Evolutionary conservation across 1,284 basidiomycete genomes (phyloP).

Genomic region (Ustilago tritici): DNA sequence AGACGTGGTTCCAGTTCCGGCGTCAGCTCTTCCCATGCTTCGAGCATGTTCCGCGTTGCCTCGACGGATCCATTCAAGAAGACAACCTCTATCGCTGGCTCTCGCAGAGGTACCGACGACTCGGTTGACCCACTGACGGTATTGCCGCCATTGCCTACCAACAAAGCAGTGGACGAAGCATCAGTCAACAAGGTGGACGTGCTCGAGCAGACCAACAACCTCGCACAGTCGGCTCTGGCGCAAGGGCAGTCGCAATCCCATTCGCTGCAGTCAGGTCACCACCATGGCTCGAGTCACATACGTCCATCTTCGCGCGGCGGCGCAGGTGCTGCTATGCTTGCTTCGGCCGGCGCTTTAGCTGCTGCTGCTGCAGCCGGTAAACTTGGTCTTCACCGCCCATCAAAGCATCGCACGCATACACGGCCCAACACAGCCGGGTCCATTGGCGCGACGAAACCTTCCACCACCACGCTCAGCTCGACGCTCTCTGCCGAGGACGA

Average conservation of each 20-base stretch:
- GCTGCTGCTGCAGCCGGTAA: constrained; percentile 62
- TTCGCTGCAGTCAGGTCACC: constrained; percentile 14
- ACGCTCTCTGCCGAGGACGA: constrained; percentile 50
- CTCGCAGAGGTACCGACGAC: constrained; percentile 50
- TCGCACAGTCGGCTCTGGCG: constrained; percentile 33
- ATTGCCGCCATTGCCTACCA: constrained; percentile 22
- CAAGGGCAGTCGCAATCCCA: constrained; percentile 31
- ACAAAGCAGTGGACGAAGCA: constrained; percentile 33
- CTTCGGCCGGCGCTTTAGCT: constrained; percentile 55
- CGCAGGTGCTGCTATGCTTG: constrained; percentile 38
- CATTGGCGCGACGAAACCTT: constrained; percentile 44
- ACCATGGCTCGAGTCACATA: constrained; percentile 15
- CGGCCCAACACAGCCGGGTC: constrained; percentile 62
- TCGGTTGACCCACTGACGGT: constrained; percentile 44
- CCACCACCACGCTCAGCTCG: constrained; percentile 45
- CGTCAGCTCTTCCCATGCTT: constrained; percentile 33
- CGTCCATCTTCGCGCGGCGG: constrained; percentile 48
- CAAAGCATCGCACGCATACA: constrained; percentile 39
- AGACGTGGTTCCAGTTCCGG: constrained; percentile 41
- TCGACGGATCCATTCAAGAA: constrained; percentile 43
- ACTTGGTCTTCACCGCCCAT: constrained; percentile 57
- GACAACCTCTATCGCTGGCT: constrained; percentile 30
- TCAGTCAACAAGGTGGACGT: constrained; percentile 38
- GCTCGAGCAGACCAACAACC: constrained; percentile 45
- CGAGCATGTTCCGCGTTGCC: constrained; percentile 45